A percentile compares a stretch with the other conserved stretches of the same genome.
phyloP scores from a whole-genome alignment of 2,329 filamentous ascomycete genomes.

The Emmonsiellopsis sp. region DNA sequence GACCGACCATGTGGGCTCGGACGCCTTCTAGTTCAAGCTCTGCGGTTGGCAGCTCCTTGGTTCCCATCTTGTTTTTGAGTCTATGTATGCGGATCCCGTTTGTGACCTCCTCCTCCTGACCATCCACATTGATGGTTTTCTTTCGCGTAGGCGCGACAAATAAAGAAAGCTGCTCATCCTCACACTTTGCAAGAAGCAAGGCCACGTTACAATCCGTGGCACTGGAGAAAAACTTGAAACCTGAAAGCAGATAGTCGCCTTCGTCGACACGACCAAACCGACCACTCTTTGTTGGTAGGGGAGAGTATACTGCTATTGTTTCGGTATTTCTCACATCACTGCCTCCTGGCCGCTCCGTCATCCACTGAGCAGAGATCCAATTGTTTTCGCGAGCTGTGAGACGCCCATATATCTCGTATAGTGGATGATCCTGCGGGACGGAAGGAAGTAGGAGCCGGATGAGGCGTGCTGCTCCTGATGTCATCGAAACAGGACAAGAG shows the following conservation, averaged over 20 bases:
- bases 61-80: conserved; percentile 60
- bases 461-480: conserved; percentile 17
- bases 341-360: conserved; percentile 28
- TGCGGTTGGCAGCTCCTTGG: conserved; percentile 54
- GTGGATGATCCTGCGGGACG: conserved; percentile 14
- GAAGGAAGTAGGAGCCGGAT: conserved; percentile 9
- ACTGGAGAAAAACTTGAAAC: conserved; percentile 65
- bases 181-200: conserved; percentile 54
- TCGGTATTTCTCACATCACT: conserved; percentile 27
- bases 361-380: conserved; percentile 31
- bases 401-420: conserved; percentile 10
- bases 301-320: conserved; percentile 22
- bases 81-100: conserved; percentile 59
- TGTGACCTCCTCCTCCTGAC: conserved; percentile 30
- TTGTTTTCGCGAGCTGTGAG: conserved; percentile 14
- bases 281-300: conserved; percentile 9
- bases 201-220: conserved; percentile 58
- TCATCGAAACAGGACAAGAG: conserved; percentile 20
- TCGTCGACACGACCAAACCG: conserved; percentile 13
- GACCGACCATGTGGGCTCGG: conserved; percentile 52
- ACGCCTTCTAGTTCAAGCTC: conserved; percentile 53
- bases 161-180: conserved; percentile 44
- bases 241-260: conserved; percentile 40
- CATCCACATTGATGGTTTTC: conserved; percentile 12
- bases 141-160: conserved; percentile 57